A percentile compares a stretch with the other conserved stretches of the same genome.
phyloP scores from a whole-genome alignment of 306 rosid genomes.

The Quillaja saponaria region DNA sequence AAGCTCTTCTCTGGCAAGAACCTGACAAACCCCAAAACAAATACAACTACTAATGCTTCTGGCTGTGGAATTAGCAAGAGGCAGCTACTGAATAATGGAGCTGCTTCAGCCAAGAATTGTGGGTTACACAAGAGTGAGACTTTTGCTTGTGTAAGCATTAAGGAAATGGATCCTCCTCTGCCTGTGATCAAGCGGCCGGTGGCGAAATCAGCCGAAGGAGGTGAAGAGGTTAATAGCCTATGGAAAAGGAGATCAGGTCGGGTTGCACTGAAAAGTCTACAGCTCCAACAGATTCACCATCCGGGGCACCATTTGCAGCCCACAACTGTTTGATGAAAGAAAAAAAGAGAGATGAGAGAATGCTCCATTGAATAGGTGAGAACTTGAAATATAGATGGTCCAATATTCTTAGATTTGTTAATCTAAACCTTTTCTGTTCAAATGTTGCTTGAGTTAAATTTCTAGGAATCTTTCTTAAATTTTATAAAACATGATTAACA shows the following conservation, averaged over 20 bases:
- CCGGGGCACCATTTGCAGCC: constrained; percentile 52
- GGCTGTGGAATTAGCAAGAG: constrained; percentile 33
- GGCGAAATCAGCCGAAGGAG: constrained; percentile 31
- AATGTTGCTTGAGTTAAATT: too few species aligned
- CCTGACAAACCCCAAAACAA: constrained; percentile 23
- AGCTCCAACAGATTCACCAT: constrained; percentile 58
- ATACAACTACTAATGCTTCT: constrained; percentile 30
- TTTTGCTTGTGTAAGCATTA: constrained; percentile 31
- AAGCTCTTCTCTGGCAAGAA: constrained; percentile 67
- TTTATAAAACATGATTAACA: too few species aligned
- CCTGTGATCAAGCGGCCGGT: constrained; percentile 51
- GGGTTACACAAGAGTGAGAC: not conserved
- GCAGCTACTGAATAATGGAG: not conserved
- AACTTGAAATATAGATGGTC: constrained; percentile 24
- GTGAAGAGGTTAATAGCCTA: constrained; percentile 40
- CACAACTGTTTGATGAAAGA: constrained; percentile 51
- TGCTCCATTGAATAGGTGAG: constrained; percentile 11
- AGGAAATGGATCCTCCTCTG: constrained; percentile 72
- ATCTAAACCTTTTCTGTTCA: too few species aligned
- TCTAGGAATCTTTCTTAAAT: too few species aligned
- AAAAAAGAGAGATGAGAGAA: not conserved
- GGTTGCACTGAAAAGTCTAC: constrained; percentile 46
- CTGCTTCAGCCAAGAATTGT: constrained; percentile 7
- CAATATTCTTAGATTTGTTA: too few species aligned
- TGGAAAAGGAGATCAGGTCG: constrained; percentile 82